phyloP scores from a whole-genome alignment of 1,284 basidiomycete genomes.

The Xerocomus cyaneibrunnescens region DNA sequence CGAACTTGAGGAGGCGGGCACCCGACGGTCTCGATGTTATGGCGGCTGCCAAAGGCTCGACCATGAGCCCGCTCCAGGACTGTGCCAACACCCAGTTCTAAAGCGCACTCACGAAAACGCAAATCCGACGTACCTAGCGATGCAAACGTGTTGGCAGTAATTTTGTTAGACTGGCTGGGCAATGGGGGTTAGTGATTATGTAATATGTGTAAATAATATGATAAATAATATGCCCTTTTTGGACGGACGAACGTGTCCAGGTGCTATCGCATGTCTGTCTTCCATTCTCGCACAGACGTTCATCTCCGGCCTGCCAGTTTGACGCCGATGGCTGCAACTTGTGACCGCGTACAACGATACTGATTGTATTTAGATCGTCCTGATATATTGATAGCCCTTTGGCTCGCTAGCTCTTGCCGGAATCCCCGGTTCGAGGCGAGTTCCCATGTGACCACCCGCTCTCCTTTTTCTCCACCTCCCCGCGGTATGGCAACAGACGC shows the following conservation, averaged over 20 bases:
- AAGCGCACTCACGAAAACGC: background rate
- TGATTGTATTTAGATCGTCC: constrained; percentile 6
- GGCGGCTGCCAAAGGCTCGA: constrained; percentile 32
- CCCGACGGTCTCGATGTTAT: constrained; percentile 21
- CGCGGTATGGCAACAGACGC: background rate
- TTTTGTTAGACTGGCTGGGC: constrained; percentile 1
- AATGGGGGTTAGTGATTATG: constrained; percentile 13
- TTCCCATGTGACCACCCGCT: constrained; percentile 20
- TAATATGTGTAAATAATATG: constrained; percentile 11
- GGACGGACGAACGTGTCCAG: background rate
- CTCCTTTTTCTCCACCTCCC: background rate
- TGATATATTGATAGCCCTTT: constrained; percentile 17
- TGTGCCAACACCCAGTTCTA: background rate
- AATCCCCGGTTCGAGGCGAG: constrained; percentile 23
- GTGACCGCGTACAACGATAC: background rate
- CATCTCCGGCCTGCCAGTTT: constrained; percentile 13
- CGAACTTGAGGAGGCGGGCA: constrained; percentile 20
- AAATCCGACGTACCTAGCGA: constrained; percentile 17
- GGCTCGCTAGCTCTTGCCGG: constrained; percentile 12
- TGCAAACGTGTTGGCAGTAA: constrained; percentile 7
- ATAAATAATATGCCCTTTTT: background rate
- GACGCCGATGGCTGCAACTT: constrained; percentile 6
- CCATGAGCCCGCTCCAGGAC: constrained; percentile 26
- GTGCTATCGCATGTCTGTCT: background rate
- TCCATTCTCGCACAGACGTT: constrained; percentile 1